Evolutionary conservation across 176 grass and related monocot genomes (phyloP).

Genomic region (Cenchrus fungigraminus): DNA sequence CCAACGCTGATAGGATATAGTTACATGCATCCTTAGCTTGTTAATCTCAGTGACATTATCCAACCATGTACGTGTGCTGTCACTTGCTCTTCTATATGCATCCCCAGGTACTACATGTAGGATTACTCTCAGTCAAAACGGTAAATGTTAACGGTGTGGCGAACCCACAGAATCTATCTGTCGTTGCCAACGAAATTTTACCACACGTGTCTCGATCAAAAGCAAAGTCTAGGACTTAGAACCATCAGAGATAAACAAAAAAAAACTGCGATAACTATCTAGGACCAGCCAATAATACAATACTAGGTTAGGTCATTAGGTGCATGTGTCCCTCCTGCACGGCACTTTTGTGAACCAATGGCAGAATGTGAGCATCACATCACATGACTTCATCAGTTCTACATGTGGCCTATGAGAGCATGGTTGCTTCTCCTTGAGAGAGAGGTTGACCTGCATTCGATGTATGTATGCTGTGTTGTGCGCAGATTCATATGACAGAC

Average conservation of each 20-base stretch:
- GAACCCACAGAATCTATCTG: neutral
- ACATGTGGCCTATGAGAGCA: neutral
- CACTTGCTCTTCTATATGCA: too few species aligned
- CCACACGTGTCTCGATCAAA: neutral
- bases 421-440: neutral
- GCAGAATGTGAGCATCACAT: neutral
- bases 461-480: too few species aligned
- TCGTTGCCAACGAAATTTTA: neutral
- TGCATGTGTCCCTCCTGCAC: neutral
- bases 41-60: neutral
- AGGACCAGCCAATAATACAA: too few species aligned
- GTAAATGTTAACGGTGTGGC: too few species aligned
- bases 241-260: neutral
- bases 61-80: too few species aligned
- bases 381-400: slow-evolving; percentile 15
- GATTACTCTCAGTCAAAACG: too few species aligned
- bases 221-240: neutral
- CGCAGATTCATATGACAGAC: too few species aligned
- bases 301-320: too few species aligned
- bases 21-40: neutral
- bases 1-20: too few species aligned
- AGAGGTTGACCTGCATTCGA: neutral
- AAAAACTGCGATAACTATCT: neutral
- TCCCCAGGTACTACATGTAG: neutral
- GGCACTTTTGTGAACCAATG: neutral